phyloP scores from a whole-genome alignment of 345 rosid species.

The Carallia pectinifolia region DNA sequence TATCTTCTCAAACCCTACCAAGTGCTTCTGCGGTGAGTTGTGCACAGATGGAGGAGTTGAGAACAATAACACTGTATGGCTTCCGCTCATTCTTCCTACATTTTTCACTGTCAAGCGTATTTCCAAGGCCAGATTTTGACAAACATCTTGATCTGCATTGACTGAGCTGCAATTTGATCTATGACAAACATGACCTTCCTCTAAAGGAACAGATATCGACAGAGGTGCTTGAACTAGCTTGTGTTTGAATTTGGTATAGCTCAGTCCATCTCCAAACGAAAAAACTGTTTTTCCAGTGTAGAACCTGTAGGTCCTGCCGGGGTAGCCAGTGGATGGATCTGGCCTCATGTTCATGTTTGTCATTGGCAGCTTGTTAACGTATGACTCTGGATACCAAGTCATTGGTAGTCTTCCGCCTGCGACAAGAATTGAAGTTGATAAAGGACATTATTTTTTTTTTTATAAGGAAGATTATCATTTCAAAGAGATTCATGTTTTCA shows the following conservation, averaged over 20 bases:
- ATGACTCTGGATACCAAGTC: conserved; percentile 97
- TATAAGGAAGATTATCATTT: background rate
- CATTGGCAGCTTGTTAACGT: conserved; percentile 71
- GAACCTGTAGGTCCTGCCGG: conserved; percentile 85
- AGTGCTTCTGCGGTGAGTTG: conserved; percentile 62
- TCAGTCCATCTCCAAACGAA: conserved; percentile 82
- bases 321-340: conserved; percentile 64
- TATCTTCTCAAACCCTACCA: conserved; percentile 72
- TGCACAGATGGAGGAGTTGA: conserved; percentile 66
- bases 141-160: conserved; percentile 39
- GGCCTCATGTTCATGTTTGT: conserved; percentile 97
- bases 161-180: conserved; percentile 60
- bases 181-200: conserved; percentile 49
- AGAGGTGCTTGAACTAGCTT: conserved; percentile 56
- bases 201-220: conserved; percentile 43
- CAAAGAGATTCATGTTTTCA: background rate
- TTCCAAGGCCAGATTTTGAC: conserved; percentile 48
- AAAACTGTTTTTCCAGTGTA: conserved; percentile 84
- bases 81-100: conserved; percentile 44
- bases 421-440: conserved; percentile 1
- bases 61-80: conserved; percentile 76
- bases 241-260: conserved; percentile 55
- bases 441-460: background rate
- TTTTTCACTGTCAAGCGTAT: conserved; percentile 55
- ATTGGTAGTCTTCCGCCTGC: conserved; percentile 86